phyloP scores from a whole-genome alignment of 2,329 filamentous ascomycete genomes.

The Scytalidium lignicola region DNA sequence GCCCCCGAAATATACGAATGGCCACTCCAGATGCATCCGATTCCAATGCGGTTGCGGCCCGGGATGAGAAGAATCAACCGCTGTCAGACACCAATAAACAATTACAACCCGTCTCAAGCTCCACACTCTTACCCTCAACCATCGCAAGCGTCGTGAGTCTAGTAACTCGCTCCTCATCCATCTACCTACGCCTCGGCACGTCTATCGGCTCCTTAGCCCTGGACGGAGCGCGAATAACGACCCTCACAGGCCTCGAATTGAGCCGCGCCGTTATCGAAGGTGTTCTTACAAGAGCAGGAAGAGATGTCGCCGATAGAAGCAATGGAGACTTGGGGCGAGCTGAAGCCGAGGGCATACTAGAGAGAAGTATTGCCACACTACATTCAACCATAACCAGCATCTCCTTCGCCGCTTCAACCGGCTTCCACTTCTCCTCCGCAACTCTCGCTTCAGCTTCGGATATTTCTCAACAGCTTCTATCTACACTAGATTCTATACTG shows the following conservation, averaged over 20 bases:
- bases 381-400: slow-evolving; percentile 53
- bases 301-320: slow-evolving; percentile 27
- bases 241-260: slow-evolving; percentile 32
- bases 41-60: slow-evolving; percentile 15
- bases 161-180: slow-evolving; percentile 53
- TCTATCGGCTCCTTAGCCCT: slow-evolving; percentile 32
- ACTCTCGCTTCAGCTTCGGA: slow-evolving; percentile 50
- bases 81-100: neutral
- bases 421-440: slow-evolving; percentile 53
- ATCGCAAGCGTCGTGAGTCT: slow-evolving; percentile 56
- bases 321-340: slow-evolving; percentile 38
- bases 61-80: slow-evolving; percentile 17
- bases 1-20: neutral
- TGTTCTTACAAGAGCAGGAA: slow-evolving; percentile 30
- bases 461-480: slow-evolving; percentile 52
- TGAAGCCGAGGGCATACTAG: slow-evolving; percentile 52
- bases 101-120: slow-evolving; percentile 11
- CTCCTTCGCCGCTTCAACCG: slow-evolving; percentile 56
- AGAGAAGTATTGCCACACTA: slow-evolving; percentile 49
- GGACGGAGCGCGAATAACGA: slow-evolving; percentile 31
- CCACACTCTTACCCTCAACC: slow-evolving; percentile 51
- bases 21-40: neutral
- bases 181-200: slow-evolving; percentile 35
- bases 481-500: slow-evolving; percentile 58
- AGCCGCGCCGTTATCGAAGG: slow-evolving; percentile 32